These are phyloP conservation scores for Rhodosporidiobolus odoratus DNA, from an alignment of 768 basidiomycete genomes.

Conservation along the genomic window DNA sequence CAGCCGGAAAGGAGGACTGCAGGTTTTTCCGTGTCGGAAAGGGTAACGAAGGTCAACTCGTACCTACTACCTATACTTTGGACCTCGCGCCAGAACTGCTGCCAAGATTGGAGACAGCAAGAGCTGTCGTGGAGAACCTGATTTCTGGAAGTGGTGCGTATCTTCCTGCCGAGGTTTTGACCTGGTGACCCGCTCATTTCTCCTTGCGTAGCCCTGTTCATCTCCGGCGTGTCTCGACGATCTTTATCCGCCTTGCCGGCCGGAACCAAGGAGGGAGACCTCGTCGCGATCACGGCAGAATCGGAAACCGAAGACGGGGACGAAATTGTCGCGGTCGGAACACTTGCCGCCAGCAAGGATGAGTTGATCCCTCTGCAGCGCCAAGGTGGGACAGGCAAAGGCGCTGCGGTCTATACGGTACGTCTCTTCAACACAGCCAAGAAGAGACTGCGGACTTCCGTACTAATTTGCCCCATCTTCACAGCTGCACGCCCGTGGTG, in stretches of 20 bases:
- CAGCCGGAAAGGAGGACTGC: slow-evolving; percentile 11
- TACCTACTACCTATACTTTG: slow-evolving; percentile 28
- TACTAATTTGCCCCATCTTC: neutral
- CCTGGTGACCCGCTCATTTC: neutral
- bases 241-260: slow-evolving; percentile 3
- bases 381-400: slow-evolving; percentile 7
- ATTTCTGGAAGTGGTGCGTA: slow-evolving; percentile 9
- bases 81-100: slow-evolving; percentile 14
- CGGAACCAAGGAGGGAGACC: neutral
- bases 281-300: slow-evolving; percentile 18
- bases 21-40: slow-evolving; percentile 17
- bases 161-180: neutral
- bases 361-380: slow-evolving; percentile 1
- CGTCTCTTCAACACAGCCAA: no score
- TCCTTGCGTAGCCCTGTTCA: slow-evolving; percentile 19
- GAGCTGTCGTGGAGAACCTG: slow-evolving; percentile 19
- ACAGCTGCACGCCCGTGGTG: slow-evolving; percentile 35
- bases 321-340: slow-evolving; percentile 22
- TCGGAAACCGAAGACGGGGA: neutral
- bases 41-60: neutral
- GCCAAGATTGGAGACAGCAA: slow-evolving; percentile 23
- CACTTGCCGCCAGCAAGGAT: neutral
- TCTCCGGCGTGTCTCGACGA: slow-evolving; percentile 19
- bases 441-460: neutral
- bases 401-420: slow-evolving; percentile 30